Base-by-base conservation (phyloP, 192 early-diverging fungal genomes). In the Backusella morwellensis region DNA sequence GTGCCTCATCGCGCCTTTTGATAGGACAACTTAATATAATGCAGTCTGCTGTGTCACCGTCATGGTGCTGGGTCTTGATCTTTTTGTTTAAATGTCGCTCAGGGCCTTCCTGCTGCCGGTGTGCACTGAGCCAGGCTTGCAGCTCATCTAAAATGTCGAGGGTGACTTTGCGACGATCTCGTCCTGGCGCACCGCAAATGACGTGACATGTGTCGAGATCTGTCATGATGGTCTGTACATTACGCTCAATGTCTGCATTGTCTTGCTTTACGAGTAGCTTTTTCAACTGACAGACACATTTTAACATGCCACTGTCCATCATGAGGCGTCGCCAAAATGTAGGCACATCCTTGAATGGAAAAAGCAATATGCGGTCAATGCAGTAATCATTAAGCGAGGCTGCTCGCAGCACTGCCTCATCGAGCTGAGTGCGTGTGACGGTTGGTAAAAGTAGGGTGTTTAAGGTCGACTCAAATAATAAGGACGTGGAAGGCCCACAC, bases 161-260 rank as follows among this genome's bases (percentile, higher is more conserved):
- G 2, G 74, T 42, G 15, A 78, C 29, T 41, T 42, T 26, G 8
- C 80, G 78, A 15, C 78, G 74, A 26, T 56, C 26, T 11, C 70
- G 35, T 7, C 83, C 85, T 1, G 87, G 80, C n/a, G 86, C 85
- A 12, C 91, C 91, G 6, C 90, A 77, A 78, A 92, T 85, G 4
- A 92, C 71, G 8, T 90, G 71, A 0, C 88, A 85, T 38, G 81
- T 83, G 40, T 92, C 91, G 14, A 91, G 80, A 21, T 73, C 66
- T 26, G 59, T 75, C 41, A 91, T 81, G 1, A 88, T 78, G 15
- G 19, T 34, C 15, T 72, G 70, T 17, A 72, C 29, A 40, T 81
- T 19, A 67, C 59, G 67, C 44, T 74, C 78, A 7, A 74, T 36
- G 32, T 52, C 42, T 32, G 75, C 44, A 7, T 78, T 41, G 26